Conservation (phyloP, 1,284 basidiomycete genomes). For the Singerocomus inundabilis region DNA sequence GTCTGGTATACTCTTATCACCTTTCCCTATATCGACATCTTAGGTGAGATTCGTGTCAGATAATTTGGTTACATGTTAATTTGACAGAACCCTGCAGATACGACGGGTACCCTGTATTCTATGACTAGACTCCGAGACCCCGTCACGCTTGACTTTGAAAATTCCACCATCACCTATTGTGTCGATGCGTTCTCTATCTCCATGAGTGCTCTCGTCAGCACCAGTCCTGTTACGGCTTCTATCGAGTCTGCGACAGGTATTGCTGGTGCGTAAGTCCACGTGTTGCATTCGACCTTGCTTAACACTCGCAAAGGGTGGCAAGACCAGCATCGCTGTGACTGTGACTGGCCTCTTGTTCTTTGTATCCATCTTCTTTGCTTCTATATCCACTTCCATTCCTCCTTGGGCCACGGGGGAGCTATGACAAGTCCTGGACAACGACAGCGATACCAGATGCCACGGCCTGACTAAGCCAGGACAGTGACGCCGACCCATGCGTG, state of each 20-base stretch:
- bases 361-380: constrained; percentile 85
- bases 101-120: constrained; percentile 79
- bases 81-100: constrained; percentile 32
- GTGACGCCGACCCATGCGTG: too few species aligned
- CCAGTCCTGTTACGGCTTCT: constrained; percentile 87
- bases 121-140: constrained; percentile 91
- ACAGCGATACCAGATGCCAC: too few species aligned
- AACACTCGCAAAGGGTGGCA: constrained; percentile 69
- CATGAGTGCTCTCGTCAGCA: constrained; percentile 83
- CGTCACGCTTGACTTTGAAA: constrained; percentile 85
- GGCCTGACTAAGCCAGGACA: too few species aligned
- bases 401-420: constrained; percentile 88
- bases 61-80: background rate
- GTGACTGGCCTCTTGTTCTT: constrained; percentile 80
- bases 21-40: constrained; percentile 88
- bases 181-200: constrained; percentile 81
- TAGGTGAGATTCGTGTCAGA: constrained; percentile 47
- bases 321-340: constrained; percentile 83
- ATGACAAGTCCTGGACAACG: too few species aligned
- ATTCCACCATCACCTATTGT: constrained; percentile 82
- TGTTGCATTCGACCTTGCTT: background rate
- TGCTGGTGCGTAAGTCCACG: constrained; percentile 42
- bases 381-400: constrained; percentile 87
- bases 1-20: constrained; percentile 88
- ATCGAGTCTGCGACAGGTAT: constrained; percentile 84